Evolutionary conservation across 1,139 yeast species (phyloP).

Genomic region (Pichia sp.): DNA sequence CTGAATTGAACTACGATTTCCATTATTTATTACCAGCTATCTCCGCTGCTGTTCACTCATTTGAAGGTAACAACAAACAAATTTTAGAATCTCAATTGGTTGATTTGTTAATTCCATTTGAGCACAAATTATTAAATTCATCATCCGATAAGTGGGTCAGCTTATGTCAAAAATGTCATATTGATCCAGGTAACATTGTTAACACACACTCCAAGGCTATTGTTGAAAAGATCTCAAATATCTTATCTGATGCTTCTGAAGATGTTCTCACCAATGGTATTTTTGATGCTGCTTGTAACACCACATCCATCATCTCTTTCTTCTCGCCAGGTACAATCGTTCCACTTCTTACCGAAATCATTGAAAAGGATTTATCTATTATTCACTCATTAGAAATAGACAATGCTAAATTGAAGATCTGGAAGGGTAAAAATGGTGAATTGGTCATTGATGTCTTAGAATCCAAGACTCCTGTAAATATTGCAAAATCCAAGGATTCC

Average conservation of each 20-base stretch:
- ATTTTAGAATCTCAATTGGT: constrained; percentile 42
- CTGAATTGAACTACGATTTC: constrained; percentile 30
- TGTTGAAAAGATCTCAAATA: constrained; percentile 29
- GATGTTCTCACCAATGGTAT: constrained; percentile 25
- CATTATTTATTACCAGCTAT: constrained; percentile 42
- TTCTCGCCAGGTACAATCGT: constrained; percentile 63
- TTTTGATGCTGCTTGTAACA: constrained; percentile 48
- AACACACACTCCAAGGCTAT: constrained; percentile 39
- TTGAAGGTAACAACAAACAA: constrained; percentile 31
- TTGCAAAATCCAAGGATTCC: constrained; percentile 55
- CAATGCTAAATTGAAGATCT: constrained; percentile 53
- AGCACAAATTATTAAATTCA: constrained; percentile 43
- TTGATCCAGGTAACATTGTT: constrained; percentile 67
- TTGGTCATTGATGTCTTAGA: constrained; percentile 64
- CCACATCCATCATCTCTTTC: constrained; percentile 68
- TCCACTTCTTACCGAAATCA: constrained; percentile 45
- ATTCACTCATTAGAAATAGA: constrained; percentile 34
- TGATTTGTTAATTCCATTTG: constrained; percentile 50
- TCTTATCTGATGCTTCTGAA: constrained; percentile 29
- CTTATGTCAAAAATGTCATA: constrained; percentile 54
- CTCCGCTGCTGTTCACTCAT: constrained; percentile 40
- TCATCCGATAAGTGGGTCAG: constrained; percentile 73
- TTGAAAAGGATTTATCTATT: constrained; percentile 42
- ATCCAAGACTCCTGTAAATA: constrained; percentile 50
- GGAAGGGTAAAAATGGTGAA: constrained; percentile 68